Evolutionary conservation across 306 rosid species (phyloP).

Genomic region (Oemleria cerasiformis): DNA sequence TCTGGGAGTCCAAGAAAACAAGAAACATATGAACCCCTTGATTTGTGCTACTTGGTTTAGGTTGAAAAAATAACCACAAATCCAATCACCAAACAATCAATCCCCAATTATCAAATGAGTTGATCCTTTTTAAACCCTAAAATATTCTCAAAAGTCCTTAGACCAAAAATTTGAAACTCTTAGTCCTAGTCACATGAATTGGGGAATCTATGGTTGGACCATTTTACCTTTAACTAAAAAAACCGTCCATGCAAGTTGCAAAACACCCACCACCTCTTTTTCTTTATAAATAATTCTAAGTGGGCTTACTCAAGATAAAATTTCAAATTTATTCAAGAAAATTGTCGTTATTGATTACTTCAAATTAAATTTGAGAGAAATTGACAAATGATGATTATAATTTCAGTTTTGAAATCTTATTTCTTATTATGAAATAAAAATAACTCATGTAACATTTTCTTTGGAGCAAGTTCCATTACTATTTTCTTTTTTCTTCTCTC

Average conservation of each 20-base stretch:
- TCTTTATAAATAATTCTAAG: neutral
- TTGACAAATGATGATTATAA: too few relatives aligned
- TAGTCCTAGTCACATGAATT: constrained; percentile 38
- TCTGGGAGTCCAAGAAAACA: neutral
- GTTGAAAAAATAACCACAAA: neutral
- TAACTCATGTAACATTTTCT: too few relatives aligned
- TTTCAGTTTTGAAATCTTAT: too few relatives aligned
- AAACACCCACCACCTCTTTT: constrained; percentile 7
- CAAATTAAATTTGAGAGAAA: too few relatives aligned
- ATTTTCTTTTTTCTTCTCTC: neutral
- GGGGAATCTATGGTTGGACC: constrained; percentile 20
- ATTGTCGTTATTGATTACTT: too few relatives aligned
- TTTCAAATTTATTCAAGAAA: too few relatives aligned
- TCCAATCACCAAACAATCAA: constrained; percentile 17
- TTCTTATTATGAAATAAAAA: too few relatives aligned
- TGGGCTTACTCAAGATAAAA: too few relatives aligned
- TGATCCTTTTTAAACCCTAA: neutral
- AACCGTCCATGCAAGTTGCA: constrained; percentile 26
- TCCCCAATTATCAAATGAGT: neutral
- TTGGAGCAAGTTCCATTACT: too few relatives aligned
- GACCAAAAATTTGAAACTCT: constrained; percentile 36
- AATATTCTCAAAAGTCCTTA: neutral
- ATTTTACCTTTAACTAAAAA: constrained; percentile 22
- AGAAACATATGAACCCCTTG: neutral
- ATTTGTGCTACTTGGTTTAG: constrained; percentile 5